Percentiles rank a stretch among this genome's conserved stretches.
Evolutionary conservation across 129 eudicot species (phyloP).

Genomic region (Centrapalus pauciflorus): DNA sequence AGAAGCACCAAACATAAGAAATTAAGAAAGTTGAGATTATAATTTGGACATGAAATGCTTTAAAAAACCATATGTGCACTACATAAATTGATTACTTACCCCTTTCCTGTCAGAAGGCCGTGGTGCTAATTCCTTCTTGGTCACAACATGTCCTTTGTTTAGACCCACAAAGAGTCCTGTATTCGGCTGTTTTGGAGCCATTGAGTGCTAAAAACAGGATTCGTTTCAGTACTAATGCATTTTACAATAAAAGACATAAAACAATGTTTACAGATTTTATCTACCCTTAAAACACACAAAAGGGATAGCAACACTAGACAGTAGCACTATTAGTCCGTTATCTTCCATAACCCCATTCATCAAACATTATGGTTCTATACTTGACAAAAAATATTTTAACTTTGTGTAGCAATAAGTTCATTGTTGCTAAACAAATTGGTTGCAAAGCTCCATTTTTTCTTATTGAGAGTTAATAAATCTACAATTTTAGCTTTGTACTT

Average conservation of each 20-base stretch:
- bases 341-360: not conserved
- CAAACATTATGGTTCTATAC: not conserved
- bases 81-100: not conserved
- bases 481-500: no score
- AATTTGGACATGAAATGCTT: not conserved
- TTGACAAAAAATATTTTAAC: not conserved
- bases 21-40: not conserved
- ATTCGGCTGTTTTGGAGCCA: constrained; percentile 30
- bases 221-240: not conserved
- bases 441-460: no score
- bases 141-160: constrained; percentile 25
- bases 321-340: not conserved
- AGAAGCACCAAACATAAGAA: not conserved
- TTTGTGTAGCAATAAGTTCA: not conserved
- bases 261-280: not conserved
- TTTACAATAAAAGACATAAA: not conserved
- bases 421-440: no score
- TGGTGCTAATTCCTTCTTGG: constrained; percentile 27
- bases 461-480: no score
- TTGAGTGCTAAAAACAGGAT: not conserved
- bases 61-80: not conserved
- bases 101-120: constrained; percentile 34
- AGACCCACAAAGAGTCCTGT: constrained; percentile 31
- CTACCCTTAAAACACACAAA: not conserved
- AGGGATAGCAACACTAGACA: not conserved